Base-by-base conservation (phyloP, 2,329 filamentous ascomycete species). In the Basipetospora chlamydospora region DNA sequence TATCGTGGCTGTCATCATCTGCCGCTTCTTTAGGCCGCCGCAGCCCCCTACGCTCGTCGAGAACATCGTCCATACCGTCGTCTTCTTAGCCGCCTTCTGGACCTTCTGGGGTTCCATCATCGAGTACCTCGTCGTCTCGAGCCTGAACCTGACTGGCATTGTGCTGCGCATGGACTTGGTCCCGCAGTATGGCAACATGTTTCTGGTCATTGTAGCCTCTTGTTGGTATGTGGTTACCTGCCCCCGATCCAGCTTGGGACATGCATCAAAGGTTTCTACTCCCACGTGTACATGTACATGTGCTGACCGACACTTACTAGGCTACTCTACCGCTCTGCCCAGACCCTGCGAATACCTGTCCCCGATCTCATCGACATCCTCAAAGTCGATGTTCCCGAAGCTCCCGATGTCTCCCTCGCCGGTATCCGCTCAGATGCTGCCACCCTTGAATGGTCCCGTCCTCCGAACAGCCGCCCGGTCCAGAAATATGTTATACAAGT, bases 401-500 rank as follows among this genome's bases (percentile, higher is more conserved):
- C 84, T 17, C 90, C 90, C 36, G 77, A 87, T 52, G 81, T 96
- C 28, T 93, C 86, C 36, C 73, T 98, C 23, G 85, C 88, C 38
- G 85, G 82, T 43, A 90, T 98, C 48, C 82, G 80, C 46, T 70
- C 83, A 20, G 83, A 92, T 54, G 83, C 86, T 39, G 82, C 92
- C 22, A 82, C 87, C 21, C 67, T 98, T 29, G 86, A 87, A 55
- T 98, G 90, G 90, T 84, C 86, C 42, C 73, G 78, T 41, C 79
- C 83, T 1, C 72, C 66, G 3, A 56, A 61, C 29, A 73, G 70
- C 43, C 67, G 72, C 26, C 70, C 81, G 3, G 81, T 92, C 37
- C 71, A 85, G 37, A 92, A 87, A 59, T 90, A 93, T 52, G 70
- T 88, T 31, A 84, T 98, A 36, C 84, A 93, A 54, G 78, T 98